Percentiles rank a stretch among this genome's conserved stretches.
These are phyloP conservation scores for Purpureocillium takamizusanense DNA, from an alignment of 2,329 filamentous ascomycete species.

Conservation along the genomic window DNA sequence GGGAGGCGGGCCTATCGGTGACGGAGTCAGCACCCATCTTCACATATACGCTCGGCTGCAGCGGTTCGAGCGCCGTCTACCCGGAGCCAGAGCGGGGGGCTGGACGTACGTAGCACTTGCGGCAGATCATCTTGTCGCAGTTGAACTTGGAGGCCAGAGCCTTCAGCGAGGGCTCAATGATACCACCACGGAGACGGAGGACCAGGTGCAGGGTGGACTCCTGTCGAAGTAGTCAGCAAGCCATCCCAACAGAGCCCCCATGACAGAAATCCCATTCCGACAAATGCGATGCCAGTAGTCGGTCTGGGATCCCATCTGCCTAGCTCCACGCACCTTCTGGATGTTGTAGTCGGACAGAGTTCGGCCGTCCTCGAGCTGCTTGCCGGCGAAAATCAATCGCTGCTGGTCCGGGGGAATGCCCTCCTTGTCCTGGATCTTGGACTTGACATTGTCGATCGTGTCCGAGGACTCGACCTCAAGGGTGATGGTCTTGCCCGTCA, in stretches of 20 bases:
- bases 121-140: conserved; percentile 99
- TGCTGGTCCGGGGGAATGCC: conserved; percentile 98
- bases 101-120: conserved; percentile 94
- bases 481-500: conserved; percentile 99
- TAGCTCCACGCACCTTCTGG: conserved; percentile 67
- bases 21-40: conserved; percentile 6
- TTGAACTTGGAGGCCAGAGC: conserved; percentile 98
- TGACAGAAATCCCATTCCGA: too few species aligned
- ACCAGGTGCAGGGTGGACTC: conserved; percentile 98
- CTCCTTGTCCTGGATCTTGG: conserved; percentile 99
- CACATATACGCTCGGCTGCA: too few species aligned
- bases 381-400: conserved; percentile 96
- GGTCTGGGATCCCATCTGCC: not conserved
- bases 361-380: conserved; percentile 97
- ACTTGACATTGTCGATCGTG: conserved; percentile 99
- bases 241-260: conserved; percentile 3
- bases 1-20: conserved; percentile 64
- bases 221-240: conserved; percentile 37
- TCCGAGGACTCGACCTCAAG: conserved; percentile 98
- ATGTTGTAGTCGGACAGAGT: conserved; percentile 98
- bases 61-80: not conserved
- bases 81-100: not conserved
- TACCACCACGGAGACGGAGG: conserved; percentile 97
- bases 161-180: conserved; percentile 99
- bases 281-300: conserved; percentile 1